Evolutionary conservation across 257 asterid species (phyloP), one percentile per base, ranked within the genome.

Genomic region (Capsicum pubescens): DNA sequence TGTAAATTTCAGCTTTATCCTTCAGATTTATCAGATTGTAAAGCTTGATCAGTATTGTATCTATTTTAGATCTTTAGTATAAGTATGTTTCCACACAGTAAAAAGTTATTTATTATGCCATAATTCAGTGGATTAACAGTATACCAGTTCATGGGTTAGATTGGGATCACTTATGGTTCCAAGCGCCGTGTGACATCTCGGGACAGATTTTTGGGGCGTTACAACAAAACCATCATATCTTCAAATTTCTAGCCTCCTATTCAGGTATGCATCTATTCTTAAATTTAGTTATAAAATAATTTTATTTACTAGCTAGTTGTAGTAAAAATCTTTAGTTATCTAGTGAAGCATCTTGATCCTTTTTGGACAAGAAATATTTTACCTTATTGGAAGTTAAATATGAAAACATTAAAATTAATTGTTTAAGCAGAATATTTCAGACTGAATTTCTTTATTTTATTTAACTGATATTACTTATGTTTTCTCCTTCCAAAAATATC

Each of bases 161-260:
- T 26, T 26, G 32, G 32, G 32, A 26, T 26, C 32, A 26, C 32
- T 26, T 26, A 1, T 26, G 32, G 32, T 26, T 26, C 32, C 32
- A 26, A 26, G 32, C 32, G 32, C 1, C 1, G 32, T 26, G 32
- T 26, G 1, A 26, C 32, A 1, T 26, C 32, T 26, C 32, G 0
- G 1, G 32, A 26, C 32, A 26, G 32, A 26, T 26, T 26, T 26
- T 26, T 26, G 32, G 32, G 32, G 32, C 32, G 32, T 26, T 26
- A 26, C 32, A 26, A 26, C 32, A 1, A 26, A 1, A 93, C 98
- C 85, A 94, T 95, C 78, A 90, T 95, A 84, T 95, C 99, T 3
- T 89, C 98, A 66, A 95, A 95, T 87, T 95, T 95, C 91, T 95
- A 98, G 99, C 98, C 99, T 86, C 93, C 98, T 81, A 95, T 95